phyloP scores from a whole-genome alignment of 129 eudicot species.

The sunflower (Helianthus annuus) region DNA sequence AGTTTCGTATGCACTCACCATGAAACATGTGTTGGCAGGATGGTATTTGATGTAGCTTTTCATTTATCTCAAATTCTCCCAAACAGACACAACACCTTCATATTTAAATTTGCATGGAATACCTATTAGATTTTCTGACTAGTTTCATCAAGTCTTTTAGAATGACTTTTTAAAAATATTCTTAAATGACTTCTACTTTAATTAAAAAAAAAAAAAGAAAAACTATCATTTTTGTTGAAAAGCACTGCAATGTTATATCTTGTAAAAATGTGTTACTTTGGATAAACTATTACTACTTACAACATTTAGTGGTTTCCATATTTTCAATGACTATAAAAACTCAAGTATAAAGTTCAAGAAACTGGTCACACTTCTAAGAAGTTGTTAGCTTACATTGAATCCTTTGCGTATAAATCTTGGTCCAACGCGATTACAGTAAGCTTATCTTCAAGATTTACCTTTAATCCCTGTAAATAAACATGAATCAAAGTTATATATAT shows the following conservation, averaged over 20 bases:
- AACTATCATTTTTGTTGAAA: conserved; percentile 11
- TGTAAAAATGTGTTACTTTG: neutral
- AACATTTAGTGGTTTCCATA: neutral
- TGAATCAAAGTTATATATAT: conserved; percentile 1
- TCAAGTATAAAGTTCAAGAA: neutral
- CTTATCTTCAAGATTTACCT: conserved; percentile 53
- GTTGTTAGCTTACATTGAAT: conserved; percentile 47
- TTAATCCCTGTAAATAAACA: conserved; percentile 37
- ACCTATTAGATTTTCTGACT: conserved; percentile 14
- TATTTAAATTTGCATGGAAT: conserved; percentile 1
- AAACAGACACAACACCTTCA: conserved; percentile 77
- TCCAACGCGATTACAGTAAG: conserved; percentile 52
- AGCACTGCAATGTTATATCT: neutral
- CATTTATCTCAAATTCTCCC: conserved; percentile 65
- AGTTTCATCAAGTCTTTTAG: neutral
- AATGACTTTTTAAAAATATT: neutral
- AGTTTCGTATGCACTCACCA: conserved; percentile 56
- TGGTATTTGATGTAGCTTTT: conserved; percentile 57
- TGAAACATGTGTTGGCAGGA: conserved; percentile 70
- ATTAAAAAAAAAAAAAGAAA: neutral
- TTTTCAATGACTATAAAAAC: neutral
- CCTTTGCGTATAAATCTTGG: conserved; percentile 44
- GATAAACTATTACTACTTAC: neutral
- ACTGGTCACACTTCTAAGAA: neutral
- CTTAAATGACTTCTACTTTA: neutral